Evolutionary conservation across 805 yeast species (phyloP).

Genomic region (Ogataea philodendri): DNA sequence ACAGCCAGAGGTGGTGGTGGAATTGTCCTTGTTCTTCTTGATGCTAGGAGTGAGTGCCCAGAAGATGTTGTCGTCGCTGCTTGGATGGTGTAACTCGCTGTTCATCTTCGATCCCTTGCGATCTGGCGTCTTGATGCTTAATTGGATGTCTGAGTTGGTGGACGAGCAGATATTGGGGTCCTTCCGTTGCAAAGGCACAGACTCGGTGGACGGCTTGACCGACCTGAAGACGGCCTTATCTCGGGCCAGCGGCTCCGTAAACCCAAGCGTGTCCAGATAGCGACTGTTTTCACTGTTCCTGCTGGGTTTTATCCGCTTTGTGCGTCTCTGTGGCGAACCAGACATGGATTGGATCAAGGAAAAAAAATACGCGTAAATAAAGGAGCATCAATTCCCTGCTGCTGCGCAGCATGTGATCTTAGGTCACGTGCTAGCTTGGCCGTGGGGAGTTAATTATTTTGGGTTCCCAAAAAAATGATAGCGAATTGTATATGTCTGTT

Average conservation of each 20-base stretch:
- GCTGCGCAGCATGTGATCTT: neutral
- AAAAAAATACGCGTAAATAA: slow-evolving; percentile 7
- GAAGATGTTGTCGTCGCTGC: slow-evolving; percentile 37
- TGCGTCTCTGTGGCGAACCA: slow-evolving; percentile 14
- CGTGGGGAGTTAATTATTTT: no score
- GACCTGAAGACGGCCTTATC: slow-evolving; percentile 5
- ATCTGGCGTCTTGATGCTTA: slow-evolving; percentile 24
- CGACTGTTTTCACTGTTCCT: slow-evolving; percentile 4
- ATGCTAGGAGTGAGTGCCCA: slow-evolving; percentile 44
- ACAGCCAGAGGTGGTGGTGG: slow-evolving; percentile 15
- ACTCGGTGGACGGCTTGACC: slow-evolving; percentile 3
- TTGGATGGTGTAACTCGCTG: slow-evolving; percentile 20
- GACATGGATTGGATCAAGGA: slow-evolving; percentile 11
- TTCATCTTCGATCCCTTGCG: slow-evolving; percentile 14
- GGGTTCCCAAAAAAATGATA: no score
- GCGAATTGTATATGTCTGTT: slow-evolving; percentile 27
- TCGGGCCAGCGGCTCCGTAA: slow-evolving; percentile 15
- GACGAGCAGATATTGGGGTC: slow-evolving; percentile 25
- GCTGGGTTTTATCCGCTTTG: slow-evolving; percentile 8
- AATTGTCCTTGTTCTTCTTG: slow-evolving; percentile 14
- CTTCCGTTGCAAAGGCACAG: slow-evolving; percentile 12
- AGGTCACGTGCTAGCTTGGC: no score
- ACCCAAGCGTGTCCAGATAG: slow-evolving; percentile 4
- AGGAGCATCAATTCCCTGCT: no score
- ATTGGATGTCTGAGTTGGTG: slow-evolving; percentile 19